These are phyloP conservation scores for Polychaeton citri DNA, from an alignment of 2,329 filamentous ascomycete genomes.

Conservation along the genomic window DNA sequence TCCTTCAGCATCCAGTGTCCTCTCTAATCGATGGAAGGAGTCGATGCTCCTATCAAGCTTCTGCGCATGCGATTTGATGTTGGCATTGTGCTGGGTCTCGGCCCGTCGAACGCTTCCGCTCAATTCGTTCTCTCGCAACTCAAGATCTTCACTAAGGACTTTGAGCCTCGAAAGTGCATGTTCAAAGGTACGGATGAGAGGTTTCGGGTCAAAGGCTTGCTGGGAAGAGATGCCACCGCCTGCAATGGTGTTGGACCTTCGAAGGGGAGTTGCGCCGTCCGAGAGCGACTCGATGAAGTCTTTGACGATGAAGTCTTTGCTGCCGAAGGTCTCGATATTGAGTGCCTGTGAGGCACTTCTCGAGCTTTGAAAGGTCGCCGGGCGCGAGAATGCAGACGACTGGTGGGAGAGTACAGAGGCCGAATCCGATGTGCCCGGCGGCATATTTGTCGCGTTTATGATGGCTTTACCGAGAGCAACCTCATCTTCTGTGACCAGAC, in stretches of 20 bases:
- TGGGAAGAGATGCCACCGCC: constrained; percentile 4
- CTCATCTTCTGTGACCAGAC: too few relatives aligned
- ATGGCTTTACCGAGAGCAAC: too few relatives aligned
- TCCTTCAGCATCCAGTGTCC: constrained; percentile 50
- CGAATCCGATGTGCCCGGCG: constrained; percentile 24
- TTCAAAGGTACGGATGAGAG: constrained; percentile 90
- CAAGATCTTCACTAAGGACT: constrained; percentile 66
- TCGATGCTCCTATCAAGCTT: constrained; percentile 88
- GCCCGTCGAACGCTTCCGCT: constrained; percentile 80
- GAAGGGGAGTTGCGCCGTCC: constrained; percentile 66
- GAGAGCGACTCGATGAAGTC: constrained; percentile 93
- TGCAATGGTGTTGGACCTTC: constrained; percentile 44
- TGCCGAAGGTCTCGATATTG: constrained; percentile 61
- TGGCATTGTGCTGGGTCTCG: constrained; percentile 83
- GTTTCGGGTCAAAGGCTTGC: constrained; percentile 75
- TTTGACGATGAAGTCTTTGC: constrained; percentile 82
- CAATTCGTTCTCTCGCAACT: constrained; percentile 80
- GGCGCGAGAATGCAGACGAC: constrained; percentile 13
- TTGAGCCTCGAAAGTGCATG: constrained; percentile 56
- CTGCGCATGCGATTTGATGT: constrained; percentile 70
- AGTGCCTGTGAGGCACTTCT: constrained; percentile 39
- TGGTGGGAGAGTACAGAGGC: constrained; percentile 27
- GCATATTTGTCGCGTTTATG: constrained; percentile 18
- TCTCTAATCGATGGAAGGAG: constrained; percentile 81
- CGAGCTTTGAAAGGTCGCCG: constrained; percentile 13